A percentile compares a stretch with the other conserved stretches of the same genome.
Evolutionary conservation across 2,329 filamentous ascomycete genomes (phyloP).

Genomic region (Fusarium illudens): DNA sequence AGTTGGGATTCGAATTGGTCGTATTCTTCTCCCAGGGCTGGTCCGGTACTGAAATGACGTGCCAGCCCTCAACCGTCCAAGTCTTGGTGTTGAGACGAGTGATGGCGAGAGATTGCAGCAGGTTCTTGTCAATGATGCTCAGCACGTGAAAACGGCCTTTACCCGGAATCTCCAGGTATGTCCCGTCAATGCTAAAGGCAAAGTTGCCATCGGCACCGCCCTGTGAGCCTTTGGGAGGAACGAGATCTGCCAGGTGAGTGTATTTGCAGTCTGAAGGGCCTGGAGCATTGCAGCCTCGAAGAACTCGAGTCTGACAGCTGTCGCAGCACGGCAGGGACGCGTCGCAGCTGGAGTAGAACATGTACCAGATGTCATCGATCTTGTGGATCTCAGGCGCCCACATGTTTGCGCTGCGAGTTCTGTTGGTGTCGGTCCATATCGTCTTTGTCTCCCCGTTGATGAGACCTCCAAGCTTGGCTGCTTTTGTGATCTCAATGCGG

Average conservation of each 20-base stretch:
- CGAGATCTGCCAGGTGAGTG: constrained; percentile 10
- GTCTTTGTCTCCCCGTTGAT: constrained; percentile 13
- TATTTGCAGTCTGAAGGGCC: constrained; percentile 13
- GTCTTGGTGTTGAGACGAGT: constrained; percentile 7
- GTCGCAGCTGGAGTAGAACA: constrained; percentile 25
- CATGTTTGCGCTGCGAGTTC: constrained; percentile 19
- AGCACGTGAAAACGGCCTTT: constrained; percentile 11
- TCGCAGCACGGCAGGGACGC: constrained; percentile 9
- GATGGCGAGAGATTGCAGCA: constrained; percentile 12
- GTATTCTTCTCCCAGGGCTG: constrained; percentile 22
- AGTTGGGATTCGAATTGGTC: not conserved
- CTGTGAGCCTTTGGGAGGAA: constrained; percentile 6
- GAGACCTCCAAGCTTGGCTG: not conserved
- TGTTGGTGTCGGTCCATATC: constrained; percentile 25
- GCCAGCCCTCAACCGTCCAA: constrained; percentile 18
- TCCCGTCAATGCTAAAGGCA: constrained; percentile 22
- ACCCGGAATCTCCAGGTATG: constrained; percentile 13
- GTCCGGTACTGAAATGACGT: constrained; percentile 20
- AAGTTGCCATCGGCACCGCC: constrained; percentile 6
- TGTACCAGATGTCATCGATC: constrained; percentile 20
- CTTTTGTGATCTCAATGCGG: constrained; percentile 1
- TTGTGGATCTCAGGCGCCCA: constrained; percentile 20
- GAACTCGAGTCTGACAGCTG: constrained; percentile 17
- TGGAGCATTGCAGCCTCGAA: constrained; percentile 1
- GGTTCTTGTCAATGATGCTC: constrained; percentile 15